Percentiles rank a stretch among this genome's conserved stretches.
Evolutionary conservation across 495 filamentous ascomycete genomes (phyloP).

Genomic region (Rostrohypoxylon terebratum): DNA sequence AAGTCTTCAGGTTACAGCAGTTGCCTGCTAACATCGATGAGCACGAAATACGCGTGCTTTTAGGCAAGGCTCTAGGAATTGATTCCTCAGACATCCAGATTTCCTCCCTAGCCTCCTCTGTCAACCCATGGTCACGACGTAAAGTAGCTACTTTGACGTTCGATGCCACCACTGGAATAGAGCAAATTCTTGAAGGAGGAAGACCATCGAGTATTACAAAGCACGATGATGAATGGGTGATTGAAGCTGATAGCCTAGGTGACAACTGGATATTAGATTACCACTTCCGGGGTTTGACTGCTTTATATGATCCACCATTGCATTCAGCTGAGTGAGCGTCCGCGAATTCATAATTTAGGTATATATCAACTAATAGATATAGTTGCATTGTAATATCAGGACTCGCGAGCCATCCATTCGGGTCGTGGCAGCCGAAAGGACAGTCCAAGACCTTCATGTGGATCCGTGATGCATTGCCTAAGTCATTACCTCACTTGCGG

Average conservation of each 20-base stretch:
- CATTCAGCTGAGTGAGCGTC: constrained; percentile 25
- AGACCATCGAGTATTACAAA: constrained; percentile 4
- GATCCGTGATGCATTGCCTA: constrained; percentile 52
- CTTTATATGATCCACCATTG: constrained; percentile 25
- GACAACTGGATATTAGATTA: constrained; percentile 18
- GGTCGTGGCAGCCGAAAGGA: constrained; percentile 6
- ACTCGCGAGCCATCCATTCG: constrained; percentile 12
- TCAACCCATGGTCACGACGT: constrained; percentile 21
- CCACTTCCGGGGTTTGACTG: constrained; percentile 28
- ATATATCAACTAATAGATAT: not conserved
- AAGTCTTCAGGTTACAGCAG: constrained; percentile 8
- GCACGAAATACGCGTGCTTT: not conserved
- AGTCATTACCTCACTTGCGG: constrained; percentile 5
- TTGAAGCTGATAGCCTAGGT: constrained; percentile 1
- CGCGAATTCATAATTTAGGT: not conserved
- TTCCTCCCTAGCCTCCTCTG: constrained; percentile 26
- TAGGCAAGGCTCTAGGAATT: constrained; percentile 22
- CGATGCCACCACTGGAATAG: not conserved
- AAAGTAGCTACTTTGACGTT: constrained; percentile 33
- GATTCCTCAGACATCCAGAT: constrained; percentile 14
- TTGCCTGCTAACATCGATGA: constrained; percentile 1
- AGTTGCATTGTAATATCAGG: constrained; percentile 17
- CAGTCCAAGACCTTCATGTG: constrained; percentile 36
- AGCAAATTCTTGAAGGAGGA: constrained; percentile 5
- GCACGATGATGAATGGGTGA: constrained; percentile 17